Evolutionary conservation across 1,284 basidiomycete genomes (phyloP).

Genomic region (Boletus holoroseus): DNA sequence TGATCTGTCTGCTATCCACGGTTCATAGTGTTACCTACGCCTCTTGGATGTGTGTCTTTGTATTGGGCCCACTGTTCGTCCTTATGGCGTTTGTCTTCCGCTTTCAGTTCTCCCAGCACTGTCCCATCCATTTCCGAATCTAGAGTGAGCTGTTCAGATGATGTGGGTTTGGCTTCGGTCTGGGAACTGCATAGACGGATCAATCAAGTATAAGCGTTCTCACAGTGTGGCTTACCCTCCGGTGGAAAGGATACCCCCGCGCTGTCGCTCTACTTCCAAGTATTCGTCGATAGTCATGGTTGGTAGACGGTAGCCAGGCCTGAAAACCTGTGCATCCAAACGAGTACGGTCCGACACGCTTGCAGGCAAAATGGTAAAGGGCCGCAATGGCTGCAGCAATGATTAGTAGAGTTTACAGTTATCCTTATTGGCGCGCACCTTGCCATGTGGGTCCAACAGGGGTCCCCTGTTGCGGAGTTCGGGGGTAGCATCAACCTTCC

Average conservation of each 20-base stretch:
- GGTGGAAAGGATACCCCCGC: conserved; percentile 83
- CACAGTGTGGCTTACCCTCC: conserved; percentile 62
- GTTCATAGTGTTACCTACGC: conserved; percentile 94
- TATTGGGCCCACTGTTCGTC: conserved; percentile 86
- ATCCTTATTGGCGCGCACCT: conserved; percentile 40
- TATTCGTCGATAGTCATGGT: conserved; percentile 98
- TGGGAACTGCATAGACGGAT: conserved; percentile 48
- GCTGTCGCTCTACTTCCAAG: conserved; percentile 75
- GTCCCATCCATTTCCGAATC: conserved; percentile 86
- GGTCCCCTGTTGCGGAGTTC: conserved; percentile 52
- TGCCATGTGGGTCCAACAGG: conserved; percentile 69
- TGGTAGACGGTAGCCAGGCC: conserved; percentile 80
- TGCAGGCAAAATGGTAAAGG: conserved; percentile 88
- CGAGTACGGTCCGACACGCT: conserved; percentile 61
- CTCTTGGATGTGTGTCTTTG: conserved; percentile 75
- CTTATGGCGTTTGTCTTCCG: conserved; percentile 72
- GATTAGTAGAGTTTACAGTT: conserved; percentile 5
- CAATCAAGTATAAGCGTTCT: conserved; percentile 5
- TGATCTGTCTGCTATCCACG: conserved; percentile 52
- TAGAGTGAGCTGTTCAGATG: conserved; percentile 69
- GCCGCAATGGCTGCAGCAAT: conserved; percentile 60
- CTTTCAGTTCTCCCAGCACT: conserved; percentile 59
- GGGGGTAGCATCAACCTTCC: conserved; percentile 68
- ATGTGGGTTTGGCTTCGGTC: conserved; percentile 63
- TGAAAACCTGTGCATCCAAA: conserved; percentile 79